Base-by-base conservation (phyloP, 257 asterid species). In the Lavandula angustifolia region DNA sequence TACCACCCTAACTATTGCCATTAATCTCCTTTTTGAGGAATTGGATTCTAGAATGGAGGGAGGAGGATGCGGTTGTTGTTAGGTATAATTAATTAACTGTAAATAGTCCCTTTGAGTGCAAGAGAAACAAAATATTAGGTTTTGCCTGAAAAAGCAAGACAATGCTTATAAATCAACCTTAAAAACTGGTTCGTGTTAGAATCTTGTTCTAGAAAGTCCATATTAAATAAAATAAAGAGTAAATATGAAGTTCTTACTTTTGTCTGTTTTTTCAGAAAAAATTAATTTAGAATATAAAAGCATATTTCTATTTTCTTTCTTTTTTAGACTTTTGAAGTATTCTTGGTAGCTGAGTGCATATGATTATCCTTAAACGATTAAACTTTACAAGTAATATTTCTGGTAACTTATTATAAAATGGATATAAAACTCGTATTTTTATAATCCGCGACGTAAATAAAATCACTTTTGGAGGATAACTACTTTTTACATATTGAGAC, bases 71-170 rank as follows among this genome's bases (percentile, higher is more conserved):
- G 54, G 12, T 34, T 42, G 59, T 46, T 56, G 44, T 41, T 52
- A 41, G 54, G 18, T 52, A 14, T 51, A 31, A 37, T 22, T 50
- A 52, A 38, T 52, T 11, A 64, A 10, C 14, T 13, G 12, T 37
- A 38, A 16, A 42, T 12, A 50, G 31, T 35, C 60, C 29, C 60
- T 17, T 64, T 18, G 51, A 37, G 40, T n/a, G 62, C 53, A 66
- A 65, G 54, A 64, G 31, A 65, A 65, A 38, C 33, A 65, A 41
- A 66, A 18, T 50, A 49, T 37, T 18, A 37, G 37, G 60, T 31
- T 58, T 42, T 10, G 66, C 59, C 60, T 47, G 18, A 14, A 67
- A 68, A 68, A 47, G 73, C 53, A 57, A 49, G 47, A 68, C 52
- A 57, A 11, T 47, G 33, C 13, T 68, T 13, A 17, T 16, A 57